Evolutionary conservation across 2,329 filamentous ascomycete genomes (phyloP), one percentile per base, ranked within the genome.

Genomic region (Diaporthe caulivora): DNA sequence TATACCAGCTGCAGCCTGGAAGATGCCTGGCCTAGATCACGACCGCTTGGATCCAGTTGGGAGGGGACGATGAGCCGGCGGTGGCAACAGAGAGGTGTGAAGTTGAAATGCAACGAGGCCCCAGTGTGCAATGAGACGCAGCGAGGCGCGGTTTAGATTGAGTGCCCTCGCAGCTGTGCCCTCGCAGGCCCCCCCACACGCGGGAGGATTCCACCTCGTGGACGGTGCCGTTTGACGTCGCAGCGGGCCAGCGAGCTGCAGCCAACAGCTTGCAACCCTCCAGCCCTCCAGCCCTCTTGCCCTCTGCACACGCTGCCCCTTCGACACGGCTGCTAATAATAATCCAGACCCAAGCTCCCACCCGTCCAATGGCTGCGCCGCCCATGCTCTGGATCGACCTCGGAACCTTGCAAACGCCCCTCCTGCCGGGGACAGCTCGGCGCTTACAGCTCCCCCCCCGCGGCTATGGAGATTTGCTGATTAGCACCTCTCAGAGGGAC

Each of bases 291-390:
- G n/a, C n/a, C n/a, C n/a, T n/a, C n/a, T n/a, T n/a, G n/a, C n/a
- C n/a, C n/a, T n/a, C n/a, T n/a, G n/a, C n/a, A n/a, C n/a, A n/a
- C n/a, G n/a, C n/a, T n/a, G n/a, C n/a, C n/a, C n/a, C n/a, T n/a
- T n/a, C n/a, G n/a, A n/a, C n/a, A n/a, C n/a, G 64, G 5, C 71
- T 73, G 62, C 68, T 54, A 55, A 65, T 65, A 65, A 58, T 40
- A 8, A 40, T 51, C 44, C 21, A 24, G 44, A 21, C 44, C 44
- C 42, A 31, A 65, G 44, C 42, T 51, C 44, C 58, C 62, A 37
- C 17, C 37, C 26, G 60, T 64, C 74, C 74, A 75, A 73, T 75
- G 53, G 72, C 44, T 54, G 55, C 15, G 21, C 24, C 57, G 42
- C 57, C 9, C 37, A 29, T 9, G 58, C 58, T 47, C 58, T 44